Evolutionary conservation across 1,284 basidiomycete genomes (phyloP).

Genomic region (Ceratorhiza oryzae-sativae): DNA sequence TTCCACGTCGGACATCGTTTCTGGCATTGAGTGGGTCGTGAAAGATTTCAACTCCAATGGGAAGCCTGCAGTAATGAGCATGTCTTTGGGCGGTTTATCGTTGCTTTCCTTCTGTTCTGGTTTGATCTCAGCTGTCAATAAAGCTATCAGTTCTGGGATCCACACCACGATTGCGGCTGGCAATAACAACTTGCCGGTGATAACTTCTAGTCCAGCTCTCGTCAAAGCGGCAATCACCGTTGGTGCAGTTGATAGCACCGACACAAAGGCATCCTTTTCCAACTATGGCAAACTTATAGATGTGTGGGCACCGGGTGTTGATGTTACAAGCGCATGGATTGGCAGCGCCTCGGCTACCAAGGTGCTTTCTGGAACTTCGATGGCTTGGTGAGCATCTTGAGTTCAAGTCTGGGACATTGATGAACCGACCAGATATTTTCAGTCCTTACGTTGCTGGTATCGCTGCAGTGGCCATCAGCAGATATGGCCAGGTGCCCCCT

Average conservation of each 20-base stretch:
- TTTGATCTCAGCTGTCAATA: conserved; percentile 20
- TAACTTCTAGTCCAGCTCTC: conserved; percentile 53
- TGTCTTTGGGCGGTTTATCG: conserved; percentile 26
- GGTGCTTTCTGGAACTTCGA: conserved; percentile 77
- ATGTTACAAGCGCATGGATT: conserved; percentile 82
- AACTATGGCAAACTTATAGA: conserved; percentile 59
- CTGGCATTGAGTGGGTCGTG: conserved; percentile 37
- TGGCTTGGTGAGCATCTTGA: conserved; percentile 55
- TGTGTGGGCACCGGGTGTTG: conserved; percentile 62
- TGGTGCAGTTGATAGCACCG: conserved; percentile 83
- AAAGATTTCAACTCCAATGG: conserved; percentile 50
- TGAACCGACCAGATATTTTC: no score
- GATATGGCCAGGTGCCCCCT: neutral
- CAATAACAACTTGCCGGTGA: conserved; percentile 47
- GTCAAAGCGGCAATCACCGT: conserved; percentile 85
- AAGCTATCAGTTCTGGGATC: conserved; percentile 53
- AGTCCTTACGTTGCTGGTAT: conserved; percentile 41
- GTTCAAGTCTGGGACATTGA: no score
- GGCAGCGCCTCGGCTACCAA: conserved; percentile 64
- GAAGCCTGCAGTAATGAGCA: conserved; percentile 18
- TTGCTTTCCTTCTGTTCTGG: conserved; percentile 37
- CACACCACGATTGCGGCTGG: conserved; percentile 41
- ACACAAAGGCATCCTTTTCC: conserved; percentile 89
- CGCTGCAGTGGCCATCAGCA: neutral
- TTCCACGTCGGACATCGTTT: conserved; percentile 63